Evolutionary conservation across 495 filamentous ascomycete species (phyloP).

Genomic region (Penicillium ochrochloron): DNA sequence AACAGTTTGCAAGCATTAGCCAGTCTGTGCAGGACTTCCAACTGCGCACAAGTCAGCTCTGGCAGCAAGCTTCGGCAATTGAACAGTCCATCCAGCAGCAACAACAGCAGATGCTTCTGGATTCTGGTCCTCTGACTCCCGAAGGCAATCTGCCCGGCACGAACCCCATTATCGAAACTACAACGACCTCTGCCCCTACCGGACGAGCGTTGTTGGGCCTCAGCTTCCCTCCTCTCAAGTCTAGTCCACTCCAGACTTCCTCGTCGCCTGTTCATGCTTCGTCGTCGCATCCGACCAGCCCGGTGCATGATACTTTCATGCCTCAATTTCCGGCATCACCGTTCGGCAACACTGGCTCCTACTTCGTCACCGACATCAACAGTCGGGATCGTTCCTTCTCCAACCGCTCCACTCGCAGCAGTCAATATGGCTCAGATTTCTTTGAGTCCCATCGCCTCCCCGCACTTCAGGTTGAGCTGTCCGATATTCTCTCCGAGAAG

Average conservation of each 20-base stretch:
- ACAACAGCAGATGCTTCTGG: constrained; percentile 50
- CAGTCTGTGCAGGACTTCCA: constrained; percentile 55
- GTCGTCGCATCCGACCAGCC: constrained; percentile 47
- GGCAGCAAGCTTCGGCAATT: constrained; percentile 53
- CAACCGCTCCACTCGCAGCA: constrained; percentile 51
- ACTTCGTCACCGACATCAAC: constrained; percentile 42
- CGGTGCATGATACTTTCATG: constrained; percentile 41
- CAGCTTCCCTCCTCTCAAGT: constrained; percentile 44
- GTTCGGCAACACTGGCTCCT: constrained; percentile 35
- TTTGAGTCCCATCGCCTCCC: constrained; percentile 40
- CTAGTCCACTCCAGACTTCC: constrained; percentile 48
- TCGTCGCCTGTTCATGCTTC: constrained; percentile 42
- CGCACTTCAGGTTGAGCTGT: constrained; percentile 42
- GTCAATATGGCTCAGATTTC: constrained; percentile 48
- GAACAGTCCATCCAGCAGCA: constrained; percentile 54
- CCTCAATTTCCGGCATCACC: constrained; percentile 47
- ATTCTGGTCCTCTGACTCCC: constrained; percentile 51
- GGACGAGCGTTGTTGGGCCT: constrained; percentile 46
- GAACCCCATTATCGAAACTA: constrained; percentile 42
- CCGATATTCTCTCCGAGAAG: constrained; percentile 41
- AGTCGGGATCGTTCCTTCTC: constrained; percentile 53
- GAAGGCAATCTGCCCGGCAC: constrained; percentile 56
- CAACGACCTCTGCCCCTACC: constrained; percentile 38
- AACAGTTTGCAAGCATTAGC: constrained; percentile 50
- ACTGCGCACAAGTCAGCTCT: constrained; percentile 49